These are phyloP conservation scores for Graphiopsis chlorocephala DNA, from an alignment of 2,329 filamentous ascomycete species.

Conservation along the genomic window DNA sequence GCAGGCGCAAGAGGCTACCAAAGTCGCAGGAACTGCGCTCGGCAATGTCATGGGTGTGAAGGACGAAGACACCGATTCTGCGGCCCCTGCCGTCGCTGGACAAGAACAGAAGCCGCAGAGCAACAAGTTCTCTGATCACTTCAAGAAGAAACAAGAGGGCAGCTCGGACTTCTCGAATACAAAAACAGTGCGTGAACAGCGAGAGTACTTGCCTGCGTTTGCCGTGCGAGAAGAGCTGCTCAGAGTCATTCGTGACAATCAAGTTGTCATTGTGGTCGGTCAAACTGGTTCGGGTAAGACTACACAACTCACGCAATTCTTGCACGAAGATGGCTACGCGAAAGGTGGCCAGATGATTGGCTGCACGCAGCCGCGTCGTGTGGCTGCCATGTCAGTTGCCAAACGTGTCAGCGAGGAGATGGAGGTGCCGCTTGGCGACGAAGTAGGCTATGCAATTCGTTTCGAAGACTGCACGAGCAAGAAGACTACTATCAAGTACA, in stretches of 20 bases:
- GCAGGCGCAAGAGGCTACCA: conserved; percentile 93
- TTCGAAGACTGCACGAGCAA: conserved; percentile 98
- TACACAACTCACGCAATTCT: conserved; percentile 92
- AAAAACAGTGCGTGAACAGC: conserved; percentile 85
- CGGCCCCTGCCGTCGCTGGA: conserved; percentile 55
- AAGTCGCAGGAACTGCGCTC: conserved; percentile 82
- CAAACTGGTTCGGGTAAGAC: conserved; percentile 98
- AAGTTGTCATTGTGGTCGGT: conserved; percentile 93
- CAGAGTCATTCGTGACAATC: conserved; percentile 90
- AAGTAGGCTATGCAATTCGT: conserved; percentile 94
- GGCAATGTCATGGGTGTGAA: conserved; percentile 96
- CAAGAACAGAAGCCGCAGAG: conserved; percentile 60
- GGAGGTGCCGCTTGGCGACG: conserved; percentile 83
- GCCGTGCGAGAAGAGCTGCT: conserved; percentile 91
- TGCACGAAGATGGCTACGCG: conserved; percentile 92
- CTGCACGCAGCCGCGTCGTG: conserved; percentile 92
- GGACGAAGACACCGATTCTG: conserved; percentile 85
- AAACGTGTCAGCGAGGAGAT: conserved; percentile 98
- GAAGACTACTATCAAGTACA: conserved; percentile 95
- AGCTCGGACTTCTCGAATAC: conserved; percentile 90
- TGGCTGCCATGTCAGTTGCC: conserved; percentile 97
- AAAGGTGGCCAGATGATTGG: conserved; percentile 79
- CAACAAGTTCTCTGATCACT: conserved; percentile 83
- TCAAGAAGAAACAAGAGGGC: conserved; percentile 78
- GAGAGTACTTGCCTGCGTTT: conserved; percentile 92